Conservation (phyloP, 129 eudicot genomes). For the Lonicera japonica region DNA sequence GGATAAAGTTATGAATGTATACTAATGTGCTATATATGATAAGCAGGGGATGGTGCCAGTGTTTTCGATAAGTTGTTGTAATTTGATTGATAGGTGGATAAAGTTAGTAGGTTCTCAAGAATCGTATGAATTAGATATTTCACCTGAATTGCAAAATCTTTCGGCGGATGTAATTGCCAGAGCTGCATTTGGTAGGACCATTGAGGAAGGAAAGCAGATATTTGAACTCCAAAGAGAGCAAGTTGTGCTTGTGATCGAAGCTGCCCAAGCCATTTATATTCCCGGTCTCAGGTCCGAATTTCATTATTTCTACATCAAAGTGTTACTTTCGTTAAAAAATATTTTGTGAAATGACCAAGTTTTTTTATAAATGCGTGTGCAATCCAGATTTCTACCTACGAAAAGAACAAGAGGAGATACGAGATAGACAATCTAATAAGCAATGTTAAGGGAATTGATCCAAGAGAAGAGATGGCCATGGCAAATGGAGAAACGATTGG, state of each 20-base stretch:
- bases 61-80: slow-evolving; percentile 26
- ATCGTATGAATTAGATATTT: slow-evolving; percentile 23
- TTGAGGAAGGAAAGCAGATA: slow-evolving; percentile 44
- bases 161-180: slow-evolving; percentile 49
- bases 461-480: slow-evolving; percentile 16
- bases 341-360: too few relatives aligned
- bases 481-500: slow-evolving; percentile 24
- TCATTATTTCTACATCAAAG: not conserved
- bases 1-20: too few relatives aligned
- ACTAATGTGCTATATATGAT: too few relatives aligned
- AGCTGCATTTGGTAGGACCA: slow-evolving; percentile 50
- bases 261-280: slow-evolving; percentile 35
- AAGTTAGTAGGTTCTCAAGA: slow-evolving; percentile 1
- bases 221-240: slow-evolving; percentile 43
- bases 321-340: too few relatives aligned
- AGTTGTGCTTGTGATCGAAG: slow-evolving; percentile 30
- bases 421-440: slow-evolving; percentile 23
- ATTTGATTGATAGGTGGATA: slow-evolving; percentile 25
- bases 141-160: slow-evolving; percentile 27
- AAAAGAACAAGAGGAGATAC: slow-evolving; percentile 23
- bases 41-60: slow-evolving; percentile 33
- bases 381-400: slow-evolving; percentile 43
- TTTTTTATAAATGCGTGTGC: too few relatives aligned
- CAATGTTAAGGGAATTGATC: slow-evolving; percentile 23
- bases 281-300: slow-evolving; percentile 46